Base-by-base conservation (phyloP, 192 early-diverging fungal genomes). In the Phlyctochytrium bullatum region DNA sequence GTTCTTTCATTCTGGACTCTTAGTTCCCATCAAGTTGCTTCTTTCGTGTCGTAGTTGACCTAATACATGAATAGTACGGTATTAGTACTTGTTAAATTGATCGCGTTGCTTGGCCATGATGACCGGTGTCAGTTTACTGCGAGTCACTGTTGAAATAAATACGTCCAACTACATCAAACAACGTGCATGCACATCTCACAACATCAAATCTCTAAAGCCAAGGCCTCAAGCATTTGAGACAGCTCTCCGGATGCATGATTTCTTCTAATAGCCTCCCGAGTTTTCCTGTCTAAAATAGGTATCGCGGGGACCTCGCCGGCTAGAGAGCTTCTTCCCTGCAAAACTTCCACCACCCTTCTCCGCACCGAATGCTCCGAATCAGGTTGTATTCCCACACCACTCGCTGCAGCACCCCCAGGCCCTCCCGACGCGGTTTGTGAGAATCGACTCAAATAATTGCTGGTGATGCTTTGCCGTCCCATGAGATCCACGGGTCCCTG, bases 131-230 rank as follows among this genome's bases (percentile, higher is more conserved):
- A 6, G 6, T 47, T 20, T 47, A 14, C 40, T 14, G 20, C 40
- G 40, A 14, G n/a, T n/a, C n/a, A n/a, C n/a, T n/a, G n/a, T n/a
- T n/a, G n/a, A n/a, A n/a, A n/a, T n/a, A n/a, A n/a, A n/a, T n/a
- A n/a, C n/a, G n/a, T n/a, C n/a, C n/a, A n/a, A n/a, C n/a, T n/a
- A n/a, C n/a, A n/a, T n/a, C n/a, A n/a, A n/a, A n/a, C n/a, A n/a
- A n/a, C n/a, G n/a, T n/a, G n/a, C n/a, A n/a, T n/a, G n/a, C n/a
- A n/a, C n/a, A n/a, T n/a, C n/a, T n/a, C n/a, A n/a, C n/a, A n/a
- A n/a, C n/a, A 10, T 57, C 54, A 58, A 64, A 77, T 70, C 53
- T 72, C 72, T 53, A 72, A 50, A 25, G 66, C 73, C 62, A 74
- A 35, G 10, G 73, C 73, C 36, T 65, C 61, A 27, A 74, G 32